Evolutionary conservation across 768 basidiomycete genomes (phyloP).

Genomic region (Sporobolomyces pararoseus): DNA sequence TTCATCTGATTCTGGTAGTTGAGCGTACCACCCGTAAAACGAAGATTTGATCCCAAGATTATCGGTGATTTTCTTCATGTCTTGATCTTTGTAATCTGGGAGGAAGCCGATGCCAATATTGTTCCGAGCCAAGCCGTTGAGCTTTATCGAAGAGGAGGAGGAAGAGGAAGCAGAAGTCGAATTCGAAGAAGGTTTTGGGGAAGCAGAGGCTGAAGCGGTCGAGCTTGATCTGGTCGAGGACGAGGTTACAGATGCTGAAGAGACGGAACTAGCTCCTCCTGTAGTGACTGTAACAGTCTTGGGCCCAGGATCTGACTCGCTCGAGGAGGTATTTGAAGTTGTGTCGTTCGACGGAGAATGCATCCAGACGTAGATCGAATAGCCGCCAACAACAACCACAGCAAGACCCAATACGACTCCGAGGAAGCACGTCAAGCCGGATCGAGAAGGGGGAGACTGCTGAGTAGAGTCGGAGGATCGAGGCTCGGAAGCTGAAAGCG

Average conservation of each 20-base stretch:
- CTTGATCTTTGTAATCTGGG: slow-evolving; percentile 20
- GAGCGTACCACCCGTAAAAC: slow-evolving; percentile 33
- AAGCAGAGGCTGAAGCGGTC: background rate
- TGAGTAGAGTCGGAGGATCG: background rate
- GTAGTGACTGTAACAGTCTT: slow-evolving; percentile 2
- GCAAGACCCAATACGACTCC: background rate
- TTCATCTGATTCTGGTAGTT: slow-evolving; percentile 19
- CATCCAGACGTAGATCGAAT: background rate
- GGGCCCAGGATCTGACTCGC: background rate
- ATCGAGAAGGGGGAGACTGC: background rate
- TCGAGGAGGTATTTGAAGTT: too few species aligned
- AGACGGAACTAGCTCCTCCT: background rate
- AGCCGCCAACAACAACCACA: slow-evolving; percentile 16
- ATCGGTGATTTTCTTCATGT: slow-evolving; percentile 21
- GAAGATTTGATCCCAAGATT: slow-evolving; percentile 15
- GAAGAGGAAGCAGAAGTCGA: background rate
- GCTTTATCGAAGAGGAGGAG: background rate
- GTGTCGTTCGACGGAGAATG: background rate
- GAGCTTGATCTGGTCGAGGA: too few species aligned
- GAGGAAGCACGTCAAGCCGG: slow-evolving; percentile 11
- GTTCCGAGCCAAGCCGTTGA: slow-evolving; percentile 18
- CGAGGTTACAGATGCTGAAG: too few species aligned
- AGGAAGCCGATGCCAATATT: slow-evolving; percentile 32
- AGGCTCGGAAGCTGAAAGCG: background rate
- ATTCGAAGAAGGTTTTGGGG: background rate